These are phyloP conservation scores for Nigrograna mackinnonii DNA, from an alignment of 2,329 filamentous ascomycete species.

Conservation along the genomic window DNA sequence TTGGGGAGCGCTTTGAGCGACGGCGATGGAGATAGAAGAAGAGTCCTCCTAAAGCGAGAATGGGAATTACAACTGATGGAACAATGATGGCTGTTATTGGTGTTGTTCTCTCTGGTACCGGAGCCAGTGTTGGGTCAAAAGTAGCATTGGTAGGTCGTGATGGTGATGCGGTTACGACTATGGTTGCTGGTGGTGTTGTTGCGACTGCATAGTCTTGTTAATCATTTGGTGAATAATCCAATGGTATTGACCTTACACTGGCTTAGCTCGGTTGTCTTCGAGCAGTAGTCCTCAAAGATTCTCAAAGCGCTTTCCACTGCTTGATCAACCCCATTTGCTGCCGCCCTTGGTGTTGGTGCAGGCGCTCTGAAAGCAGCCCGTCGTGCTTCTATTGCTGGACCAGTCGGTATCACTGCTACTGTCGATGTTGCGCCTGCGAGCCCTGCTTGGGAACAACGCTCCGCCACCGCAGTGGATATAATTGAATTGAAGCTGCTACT, in stretches of 20 bases:
- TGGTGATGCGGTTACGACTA: too few relatives aligned
- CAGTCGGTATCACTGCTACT: conserved; percentile 4
- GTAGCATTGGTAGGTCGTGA: too few relatives aligned
- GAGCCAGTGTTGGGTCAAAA: too few relatives aligned
- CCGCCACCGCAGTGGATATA: background rate
- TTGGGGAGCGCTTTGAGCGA: background rate
- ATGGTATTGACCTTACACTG: conserved; percentile 13
- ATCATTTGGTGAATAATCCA: background rate
- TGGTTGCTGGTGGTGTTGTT: too few relatives aligned
- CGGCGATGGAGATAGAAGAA: conserved; percentile 6
- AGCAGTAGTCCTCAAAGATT: conserved; percentile 13
- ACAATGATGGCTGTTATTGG: background rate
- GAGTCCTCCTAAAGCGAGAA: conserved; percentile 2
- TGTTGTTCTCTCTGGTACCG: too few relatives aligned
- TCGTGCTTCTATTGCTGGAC: background rate
- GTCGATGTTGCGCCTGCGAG: background rate
- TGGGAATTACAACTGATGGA: background rate
- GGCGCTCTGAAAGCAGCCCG: background rate
- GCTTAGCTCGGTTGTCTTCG: conserved; percentile 12
- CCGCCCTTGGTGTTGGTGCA: conserved; percentile 2
- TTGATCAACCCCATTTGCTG: background rate
- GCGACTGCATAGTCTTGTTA: too few relatives aligned
- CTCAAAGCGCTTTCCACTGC: conserved; percentile 10
- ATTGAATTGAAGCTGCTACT: background rate
- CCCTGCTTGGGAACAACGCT: background rate